A percentile compares a stretch with the other conserved stretches of the same genome.
Evolutionary conservation across 176 grass and related monocot genomes (phyloP).

Genomic region (Oryza glumipatula): DNA sequence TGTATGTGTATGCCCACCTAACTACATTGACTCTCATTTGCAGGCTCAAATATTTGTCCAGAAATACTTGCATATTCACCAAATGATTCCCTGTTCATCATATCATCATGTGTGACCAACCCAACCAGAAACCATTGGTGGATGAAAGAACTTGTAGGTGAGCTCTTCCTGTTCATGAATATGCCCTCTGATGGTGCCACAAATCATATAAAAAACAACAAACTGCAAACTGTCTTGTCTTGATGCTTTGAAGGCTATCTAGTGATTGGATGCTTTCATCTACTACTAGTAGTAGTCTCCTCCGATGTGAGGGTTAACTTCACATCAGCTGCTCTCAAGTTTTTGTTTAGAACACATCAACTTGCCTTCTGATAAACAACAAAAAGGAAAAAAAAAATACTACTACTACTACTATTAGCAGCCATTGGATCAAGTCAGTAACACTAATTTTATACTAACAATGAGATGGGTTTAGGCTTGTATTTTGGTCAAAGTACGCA

Average conservation of each 20-base stretch:
- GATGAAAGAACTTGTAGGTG: constrained; percentile 28
- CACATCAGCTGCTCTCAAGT: constrained; percentile 3
- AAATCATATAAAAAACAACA: constrained; percentile 9
- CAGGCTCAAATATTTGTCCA: constrained; percentile 20
- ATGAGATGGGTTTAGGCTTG: background rate
- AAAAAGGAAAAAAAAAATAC: background rate
- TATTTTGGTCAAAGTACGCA: constrained; percentile 38
- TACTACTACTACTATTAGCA: background rate
- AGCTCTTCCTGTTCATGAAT: constrained; percentile 3
- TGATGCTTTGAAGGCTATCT: background rate
- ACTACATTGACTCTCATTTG: constrained; percentile 44
- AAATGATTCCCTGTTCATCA: background rate
- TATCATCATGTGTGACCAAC: background rate
- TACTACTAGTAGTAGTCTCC: background rate
- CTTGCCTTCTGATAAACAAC: background rate
- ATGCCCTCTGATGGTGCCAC: background rate
- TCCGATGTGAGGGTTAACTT: background rate
- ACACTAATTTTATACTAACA: background rate
- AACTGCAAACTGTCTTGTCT: constrained; percentile 30
- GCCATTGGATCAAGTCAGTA: constrained; percentile 4
- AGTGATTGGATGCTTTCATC: constrained; percentile 4
- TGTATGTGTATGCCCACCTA: constrained; percentile 37
- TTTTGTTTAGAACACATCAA: background rate
- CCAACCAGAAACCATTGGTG: background rate
- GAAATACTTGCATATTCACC: constrained; percentile 21